Evolutionary conservation across 768 basidiomycete genomes (phyloP).

Genomic region (Boletus subcaerulescens): DNA sequence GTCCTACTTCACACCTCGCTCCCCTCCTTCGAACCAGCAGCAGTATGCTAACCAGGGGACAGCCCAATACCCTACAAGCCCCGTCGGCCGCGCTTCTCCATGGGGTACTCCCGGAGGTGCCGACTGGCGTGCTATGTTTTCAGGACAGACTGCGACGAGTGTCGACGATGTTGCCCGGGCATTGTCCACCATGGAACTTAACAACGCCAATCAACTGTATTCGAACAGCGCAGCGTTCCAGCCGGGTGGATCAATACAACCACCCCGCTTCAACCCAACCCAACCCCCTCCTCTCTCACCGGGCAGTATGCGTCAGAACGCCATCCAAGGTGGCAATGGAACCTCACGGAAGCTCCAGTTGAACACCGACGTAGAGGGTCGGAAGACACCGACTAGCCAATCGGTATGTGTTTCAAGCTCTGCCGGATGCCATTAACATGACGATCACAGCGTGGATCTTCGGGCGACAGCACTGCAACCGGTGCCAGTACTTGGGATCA

Average conservation of each 20-base stretch:
- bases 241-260: slow-evolving; percentile 54
- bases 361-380: slow-evolving; percentile 62
- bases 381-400: slow-evolving; percentile 55
- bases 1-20: slow-evolving; percentile 47
- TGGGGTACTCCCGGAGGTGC: slow-evolving; percentile 54
- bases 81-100: slow-evolving; percentile 61
- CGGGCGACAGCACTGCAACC: slow-evolving; percentile 30
- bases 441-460: slow-evolving; percentile 36
- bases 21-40: slow-evolving; percentile 40
- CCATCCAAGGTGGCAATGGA: slow-evolving; percentile 37
- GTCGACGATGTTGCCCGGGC: slow-evolving; percentile 80
- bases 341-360: slow-evolving; percentile 52
- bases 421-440: slow-evolving; percentile 34
- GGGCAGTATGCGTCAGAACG: slow-evolving; percentile 37
- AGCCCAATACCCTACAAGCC: slow-evolving; percentile 48
- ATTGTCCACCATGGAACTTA: slow-evolving; percentile 65
- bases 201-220: slow-evolving; percentile 30
- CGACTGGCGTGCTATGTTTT: slow-evolving; percentile 54
- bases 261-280: slow-evolving; percentile 64
- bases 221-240: slow-evolving; percentile 33
- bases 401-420: slow-evolving; percentile 48
- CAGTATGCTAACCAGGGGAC: slow-evolving; percentile 36
- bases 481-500: slow-evolving; percentile 57
- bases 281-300: slow-evolving; percentile 44
- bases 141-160: slow-evolving; percentile 27